Evolutionary conservation across 371 early-diverging fungal species (phyloP), one percentile per base, ranked within the genome.

Genomic region (Mortierella sp.): DNA sequence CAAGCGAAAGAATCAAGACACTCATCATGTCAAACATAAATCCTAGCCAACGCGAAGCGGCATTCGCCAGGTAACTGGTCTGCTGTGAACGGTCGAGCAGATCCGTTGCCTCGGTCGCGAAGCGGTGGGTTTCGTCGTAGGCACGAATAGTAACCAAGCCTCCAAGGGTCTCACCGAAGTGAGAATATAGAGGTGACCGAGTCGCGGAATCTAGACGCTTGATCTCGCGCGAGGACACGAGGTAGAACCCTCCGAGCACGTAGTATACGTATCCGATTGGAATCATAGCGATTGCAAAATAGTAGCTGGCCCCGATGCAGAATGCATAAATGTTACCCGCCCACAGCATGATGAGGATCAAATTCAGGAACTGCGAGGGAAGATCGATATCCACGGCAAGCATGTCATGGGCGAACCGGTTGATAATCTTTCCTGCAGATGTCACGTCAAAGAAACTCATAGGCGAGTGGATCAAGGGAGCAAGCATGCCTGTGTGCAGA

Each of bases 401-500:
- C 66, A 92, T 88, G 69, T 96, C 96, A 60, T 91, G 89, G 49
- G 87, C 84, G 61, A 96, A 94, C 26, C 95, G 81, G 62, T 89
- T 91, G 79, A 95, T 79, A 44, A 96, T 90, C 9, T 92, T 87
- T 24, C 91, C 93, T 14, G 90, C 64, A 6, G 94, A 89, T 6
- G 93, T 95, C 37, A 76, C 85, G 32, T 94, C 94, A 60, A 92
- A 92, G 82, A 93, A 93, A 11, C 86, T 75, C 42, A 92, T 78
- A 26, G 81, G 83, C 2, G 89, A 84, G 15, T 80, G 81, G 52
- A 88, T 62, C 19, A 88, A 80, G 1, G 82, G 70, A 7, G 39
- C 32, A 39, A 89, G 64, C 32, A 85, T 62, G 42, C 61, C 39
- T 17, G 66, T 78, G 56, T 87, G 78, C 30, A 34, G 34, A 7